Percentiles rank a stretch among this genome's conserved stretches.
phyloP scores from a whole-genome alignment of 1,139 yeast species.

The Suhomyces atakaporum region DNA sequence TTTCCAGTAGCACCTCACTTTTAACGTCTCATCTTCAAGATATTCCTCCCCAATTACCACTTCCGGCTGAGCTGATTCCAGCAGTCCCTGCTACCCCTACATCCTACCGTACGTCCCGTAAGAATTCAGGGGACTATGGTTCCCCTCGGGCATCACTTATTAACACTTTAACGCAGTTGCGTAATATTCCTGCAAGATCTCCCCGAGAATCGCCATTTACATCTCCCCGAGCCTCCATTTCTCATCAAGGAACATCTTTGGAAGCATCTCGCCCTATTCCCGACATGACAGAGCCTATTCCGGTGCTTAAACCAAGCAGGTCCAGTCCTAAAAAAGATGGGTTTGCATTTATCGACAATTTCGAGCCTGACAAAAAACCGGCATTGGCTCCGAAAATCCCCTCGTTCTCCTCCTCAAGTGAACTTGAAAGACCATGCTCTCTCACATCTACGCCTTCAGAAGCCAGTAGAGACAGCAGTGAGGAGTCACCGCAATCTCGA shows the following conservation, averaged over 20 bases:
- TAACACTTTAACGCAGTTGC: conserved; percentile 44
- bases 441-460: conserved; percentile 17
- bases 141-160: conserved; percentile 48
- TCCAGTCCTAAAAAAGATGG: no score
- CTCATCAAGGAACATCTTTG: conserved; percentile 30
- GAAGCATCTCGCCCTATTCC: no score
- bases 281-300: no score
- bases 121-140: conserved; percentile 37
- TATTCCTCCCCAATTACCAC: conserved; percentile 56
- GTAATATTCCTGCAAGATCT: conserved; percentile 41
- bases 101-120: conserved; percentile 39
- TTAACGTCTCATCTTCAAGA: conserved; percentile 40
- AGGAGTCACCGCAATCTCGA: conserved; percentile 11
- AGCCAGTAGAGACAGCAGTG: conserved; percentile 15
- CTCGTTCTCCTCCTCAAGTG: conserved; percentile 14
- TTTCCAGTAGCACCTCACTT: conserved; percentile 30
- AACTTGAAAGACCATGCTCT: conserved; percentile 14
- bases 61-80: conserved; percentile 57
- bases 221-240: conserved; percentile 51
- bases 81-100: conserved; percentile 40
- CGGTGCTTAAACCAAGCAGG: no score
- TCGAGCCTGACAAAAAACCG: no score
- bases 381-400: conserved; percentile 1
- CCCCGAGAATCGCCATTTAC: conserved; percentile 48
- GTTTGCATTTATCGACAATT: no score